Percentiles rank a stretch among this genome's conserved stretches.
Conservation (phyloP, 2,329 filamentous ascomycete genomes). For the Claviceps sp. region DNA sequence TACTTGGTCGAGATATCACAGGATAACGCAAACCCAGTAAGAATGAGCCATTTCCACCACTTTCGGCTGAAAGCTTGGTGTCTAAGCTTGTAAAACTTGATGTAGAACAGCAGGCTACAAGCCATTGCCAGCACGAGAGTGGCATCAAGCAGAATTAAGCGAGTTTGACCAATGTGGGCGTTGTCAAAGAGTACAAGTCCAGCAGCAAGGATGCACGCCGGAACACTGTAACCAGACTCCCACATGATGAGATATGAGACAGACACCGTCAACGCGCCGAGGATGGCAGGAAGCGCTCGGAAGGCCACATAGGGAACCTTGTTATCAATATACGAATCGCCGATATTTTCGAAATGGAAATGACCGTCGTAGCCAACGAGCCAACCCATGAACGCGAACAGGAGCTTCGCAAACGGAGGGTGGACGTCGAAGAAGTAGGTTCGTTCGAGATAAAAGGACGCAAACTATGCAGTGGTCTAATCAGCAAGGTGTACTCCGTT, state of each 20-base stretch:
- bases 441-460: conserved; percentile 77
- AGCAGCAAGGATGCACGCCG: conserved; percentile 77
- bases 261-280: conserved; percentile 88
- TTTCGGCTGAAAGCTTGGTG: conserved; percentile 83
- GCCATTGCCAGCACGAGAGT: conserved; percentile 94
- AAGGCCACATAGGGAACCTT: conserved; percentile 96
- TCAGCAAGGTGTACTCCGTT: not conserved
- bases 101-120: conserved; percentile 82
- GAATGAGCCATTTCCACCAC: conserved; percentile 99
- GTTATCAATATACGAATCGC: conserved; percentile 93
- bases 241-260: conserved; percentile 97
- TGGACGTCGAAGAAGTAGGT: conserved; percentile 99
- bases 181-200: conserved; percentile 90
- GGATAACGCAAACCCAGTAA: conserved; percentile 88
- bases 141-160: conserved; percentile 87
- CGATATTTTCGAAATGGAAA: conserved; percentile 98
- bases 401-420: conserved; percentile 92
- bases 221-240: conserved; percentile 96
- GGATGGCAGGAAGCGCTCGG: conserved; percentile 79
- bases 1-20: conserved; percentile 99
- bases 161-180: conserved; percentile 91
- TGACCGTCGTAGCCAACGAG: conserved; percentile 92
- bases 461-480: conserved; percentile 35
- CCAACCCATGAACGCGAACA: conserved; percentile 96
- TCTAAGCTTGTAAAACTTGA: conserved; percentile 94